Evolutionary conservation across 371 early-diverging fungal genomes (phyloP).

Genomic region (Mortierella sp.): DNA sequence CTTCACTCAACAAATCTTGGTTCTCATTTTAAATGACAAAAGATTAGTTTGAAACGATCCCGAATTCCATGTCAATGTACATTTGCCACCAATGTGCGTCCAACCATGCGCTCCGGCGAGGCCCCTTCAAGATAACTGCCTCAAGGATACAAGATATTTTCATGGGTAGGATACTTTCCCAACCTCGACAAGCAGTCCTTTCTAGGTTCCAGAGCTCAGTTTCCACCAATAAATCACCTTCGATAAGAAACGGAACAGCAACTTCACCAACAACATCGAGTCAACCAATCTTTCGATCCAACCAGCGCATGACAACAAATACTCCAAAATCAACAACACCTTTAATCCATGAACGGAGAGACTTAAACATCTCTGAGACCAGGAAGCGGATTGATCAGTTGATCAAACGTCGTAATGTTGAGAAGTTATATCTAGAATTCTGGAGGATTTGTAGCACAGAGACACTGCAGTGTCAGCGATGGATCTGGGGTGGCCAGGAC

Average conservation of each 20-base stretch:
- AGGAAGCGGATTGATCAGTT: conserved; percentile 21
- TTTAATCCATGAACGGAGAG: not conserved
- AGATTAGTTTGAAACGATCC: not conserved
- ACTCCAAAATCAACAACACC: not conserved
- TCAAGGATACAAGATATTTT: not conserved
- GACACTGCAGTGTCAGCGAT: conserved; percentile 28
- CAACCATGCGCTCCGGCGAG: conserved; percentile 14
- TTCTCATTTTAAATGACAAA: not conserved
- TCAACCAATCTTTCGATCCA: not conserved
- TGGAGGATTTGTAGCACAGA: conserved; percentile 39
- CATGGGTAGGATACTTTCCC: not conserved
- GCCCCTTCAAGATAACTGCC: not conserved
- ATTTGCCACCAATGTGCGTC: conserved; percentile 40
- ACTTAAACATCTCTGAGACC: not conserved
- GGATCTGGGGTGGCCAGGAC: conserved; percentile 25
- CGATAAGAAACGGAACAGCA: not conserved
- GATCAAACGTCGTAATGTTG: conserved; percentile 18
- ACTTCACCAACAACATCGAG: not conserved
- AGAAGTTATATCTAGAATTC: conserved; percentile 38
- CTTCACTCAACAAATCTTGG: not conserved
- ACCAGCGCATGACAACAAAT: not conserved
- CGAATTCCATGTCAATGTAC: conserved; percentile 26
- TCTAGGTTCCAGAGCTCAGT: conserved; percentile 1
- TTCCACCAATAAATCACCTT: not conserved
- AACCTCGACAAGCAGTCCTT: not conserved